These are phyloP conservation scores for Coemansia sp. DNA, from an alignment of 192 early-diverging fungal species.

Conservation along the genomic window DNA sequence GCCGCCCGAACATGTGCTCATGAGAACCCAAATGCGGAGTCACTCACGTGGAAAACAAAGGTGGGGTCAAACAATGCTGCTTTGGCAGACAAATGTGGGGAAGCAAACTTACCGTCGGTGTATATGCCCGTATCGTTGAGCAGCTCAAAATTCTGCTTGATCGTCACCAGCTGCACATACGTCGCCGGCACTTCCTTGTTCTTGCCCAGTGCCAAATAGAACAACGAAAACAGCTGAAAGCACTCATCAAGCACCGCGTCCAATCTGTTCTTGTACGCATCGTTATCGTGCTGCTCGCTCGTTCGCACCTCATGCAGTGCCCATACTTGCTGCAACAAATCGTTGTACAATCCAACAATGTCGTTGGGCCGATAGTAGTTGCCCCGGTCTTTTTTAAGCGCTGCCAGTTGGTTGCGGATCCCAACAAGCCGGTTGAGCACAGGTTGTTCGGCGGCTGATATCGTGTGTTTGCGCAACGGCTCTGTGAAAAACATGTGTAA, in stretches of 20 bases:
- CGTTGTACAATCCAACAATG: constrained; percentile 64
- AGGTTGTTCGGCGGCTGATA: constrained; percentile 58
- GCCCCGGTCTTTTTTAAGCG: constrained; percentile 72
- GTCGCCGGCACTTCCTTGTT: constrained; percentile 75
- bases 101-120: constrained; percentile 54
- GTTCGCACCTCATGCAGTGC: constrained; percentile 51
- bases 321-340: constrained; percentile 54
- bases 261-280: constrained; percentile 59
- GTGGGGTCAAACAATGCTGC: neutral
- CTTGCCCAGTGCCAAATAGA: constrained; percentile 74
- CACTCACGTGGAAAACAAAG: constrained; percentile 8
- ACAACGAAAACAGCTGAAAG: constrained; percentile 73
- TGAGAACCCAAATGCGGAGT: too few relatives aligned
- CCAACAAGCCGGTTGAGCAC: constrained; percentile 66
- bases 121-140: constrained; percentile 63
- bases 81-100: neutral
- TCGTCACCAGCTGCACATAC: constrained; percentile 73
- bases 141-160: constrained; percentile 69
- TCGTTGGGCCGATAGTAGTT: constrained; percentile 65
- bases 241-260: constrained; percentile 75
- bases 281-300: constrained; percentile 53
- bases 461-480: constrained; percentile 18
- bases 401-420: constrained; percentile 69
- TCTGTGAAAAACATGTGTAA: constrained; percentile 39
- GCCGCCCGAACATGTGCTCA: neutral